Evolutionary conservation across 129 eudicot species (phyloP).

Genomic region (Arctium lappa): DNA sequence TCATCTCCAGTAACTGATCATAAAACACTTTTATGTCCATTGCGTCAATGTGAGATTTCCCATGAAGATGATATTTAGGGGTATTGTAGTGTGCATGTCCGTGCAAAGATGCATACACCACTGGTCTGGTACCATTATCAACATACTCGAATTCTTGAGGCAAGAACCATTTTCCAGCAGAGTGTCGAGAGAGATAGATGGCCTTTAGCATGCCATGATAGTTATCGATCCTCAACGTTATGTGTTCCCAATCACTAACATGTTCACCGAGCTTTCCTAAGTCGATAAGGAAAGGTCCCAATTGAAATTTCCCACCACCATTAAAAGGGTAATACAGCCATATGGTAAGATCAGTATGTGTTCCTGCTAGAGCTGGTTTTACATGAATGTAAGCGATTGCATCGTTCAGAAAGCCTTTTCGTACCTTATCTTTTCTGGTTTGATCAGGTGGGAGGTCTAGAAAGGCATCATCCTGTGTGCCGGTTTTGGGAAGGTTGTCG

Average conservation of each 20-base stretch:
- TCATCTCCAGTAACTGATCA: not conserved
- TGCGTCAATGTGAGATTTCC: not conserved
- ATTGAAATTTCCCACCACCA: conserved; percentile 34
- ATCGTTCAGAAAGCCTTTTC: conserved; percentile 15
- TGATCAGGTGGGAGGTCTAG: conserved; percentile 35
- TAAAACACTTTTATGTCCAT: not conserved
- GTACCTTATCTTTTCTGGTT: conserved; percentile 5
- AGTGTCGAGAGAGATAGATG: conserved; percentile 35
- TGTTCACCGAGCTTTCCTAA: conserved; percentile 38
- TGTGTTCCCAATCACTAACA: conserved; percentile 49
- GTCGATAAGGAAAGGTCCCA: conserved; percentile 18
- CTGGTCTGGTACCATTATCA: conserved; percentile 12
- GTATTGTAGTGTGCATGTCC: conserved; percentile 32
- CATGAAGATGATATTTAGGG: conserved; percentile 10
- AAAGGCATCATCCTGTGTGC: not conserved
- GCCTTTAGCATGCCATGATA: conserved; percentile 25
- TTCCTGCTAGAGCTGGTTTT: conserved; percentile 28
- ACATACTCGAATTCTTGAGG: conserved; percentile 21
- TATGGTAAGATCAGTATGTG: conserved; percentile 36
- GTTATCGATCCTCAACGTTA: conserved; percentile 38
- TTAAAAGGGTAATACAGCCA: conserved; percentile 56
- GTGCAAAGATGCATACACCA: conserved; percentile 37
- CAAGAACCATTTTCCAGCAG: conserved; percentile 28
- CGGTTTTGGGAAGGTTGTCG: conserved; percentile 1
- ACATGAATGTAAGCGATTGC: conserved; percentile 33